These are phyloP conservation scores for Tubosaeta sp. DNA, from an alignment of 768 basidiomycete species.

Conservation along the genomic window DNA sequence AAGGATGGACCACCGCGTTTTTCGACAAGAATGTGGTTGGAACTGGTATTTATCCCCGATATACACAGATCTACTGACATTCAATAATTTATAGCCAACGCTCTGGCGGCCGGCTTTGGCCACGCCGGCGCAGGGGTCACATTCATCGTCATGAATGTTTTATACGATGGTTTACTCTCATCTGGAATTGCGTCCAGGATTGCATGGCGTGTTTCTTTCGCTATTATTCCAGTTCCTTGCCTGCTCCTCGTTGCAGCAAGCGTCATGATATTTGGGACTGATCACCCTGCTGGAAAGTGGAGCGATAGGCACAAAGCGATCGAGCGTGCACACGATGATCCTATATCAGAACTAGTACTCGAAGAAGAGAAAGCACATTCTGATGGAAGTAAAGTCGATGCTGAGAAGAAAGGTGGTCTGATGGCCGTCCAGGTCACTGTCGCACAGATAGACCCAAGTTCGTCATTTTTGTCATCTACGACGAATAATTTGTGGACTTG, in stretches of 20 bases:
- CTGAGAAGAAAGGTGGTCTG: slow-evolving; percentile 25
- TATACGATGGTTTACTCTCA: slow-evolving; percentile 40
- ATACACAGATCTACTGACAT: slow-evolving; percentile 16
- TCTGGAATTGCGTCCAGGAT: slow-evolving; percentile 36
- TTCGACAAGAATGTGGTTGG: slow-evolving; percentile 50
- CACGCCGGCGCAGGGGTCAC: slow-evolving; percentile 45
- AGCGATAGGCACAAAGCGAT: slow-evolving; percentile 39
- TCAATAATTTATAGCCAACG: slow-evolving; percentile 42
- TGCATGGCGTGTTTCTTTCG: slow-evolving; percentile 56
- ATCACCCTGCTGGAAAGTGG: slow-evolving; percentile 56
- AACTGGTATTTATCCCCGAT: slow-evolving; percentile 16
- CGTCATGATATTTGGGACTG: slow-evolving; percentile 44
- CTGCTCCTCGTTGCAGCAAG: slow-evolving; percentile 41
- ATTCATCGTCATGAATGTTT: slow-evolving; percentile 52
- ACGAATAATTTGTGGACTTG: not conserved
- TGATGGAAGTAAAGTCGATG: slow-evolving; percentile 19
- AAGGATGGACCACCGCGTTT: slow-evolving; percentile 58
- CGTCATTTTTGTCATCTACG: not conserved
- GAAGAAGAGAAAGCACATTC: slow-evolving; percentile 18
- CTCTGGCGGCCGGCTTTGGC: slow-evolving; percentile 56
- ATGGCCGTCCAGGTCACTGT: slow-evolving; percentile 12
- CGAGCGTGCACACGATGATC: slow-evolving; percentile 8
- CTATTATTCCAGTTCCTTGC: slow-evolving; percentile 49
- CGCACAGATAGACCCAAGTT: not conserved
- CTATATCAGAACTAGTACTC: not conserved